Conservation (phyloP, 176 grass and related monocot species). For the Elymus sibiricus region DNA sequence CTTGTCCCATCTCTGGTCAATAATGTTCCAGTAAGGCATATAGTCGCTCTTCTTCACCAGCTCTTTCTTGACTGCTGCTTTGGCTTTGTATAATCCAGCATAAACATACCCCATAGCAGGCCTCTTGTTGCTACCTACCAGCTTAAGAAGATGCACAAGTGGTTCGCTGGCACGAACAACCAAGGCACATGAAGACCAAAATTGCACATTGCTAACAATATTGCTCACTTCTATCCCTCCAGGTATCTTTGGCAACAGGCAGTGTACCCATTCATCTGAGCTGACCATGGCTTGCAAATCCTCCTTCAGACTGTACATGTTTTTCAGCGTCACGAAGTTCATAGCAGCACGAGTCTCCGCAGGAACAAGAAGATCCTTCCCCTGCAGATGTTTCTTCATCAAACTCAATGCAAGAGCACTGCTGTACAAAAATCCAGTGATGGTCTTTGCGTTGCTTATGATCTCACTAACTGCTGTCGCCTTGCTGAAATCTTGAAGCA, state of each 20-base stretch:
- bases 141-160: conserved; percentile 72
- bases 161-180: conserved; percentile 70
- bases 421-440: conserved; percentile 87
- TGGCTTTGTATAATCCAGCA: conserved; percentile 70
- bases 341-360: conserved; percentile 56
- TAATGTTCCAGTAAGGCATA: conserved; percentile 81
- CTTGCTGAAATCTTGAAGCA: conserved; percentile 85
- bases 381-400: conserved; percentile 65
- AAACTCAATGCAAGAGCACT: conserved; percentile 59
- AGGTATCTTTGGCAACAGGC: conserved; percentile 48
- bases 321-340: conserved; percentile 89
- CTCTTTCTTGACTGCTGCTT: conserved; percentile 78
- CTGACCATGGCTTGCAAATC: conserved; percentile 59
- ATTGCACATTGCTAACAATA: conserved; percentile 54
- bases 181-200: conserved; percentile 70
- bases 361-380: conserved; percentile 70
- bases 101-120: conserved; percentile 88
- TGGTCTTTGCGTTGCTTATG: conserved; percentile 69
- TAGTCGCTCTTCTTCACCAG: conserved; percentile 61
- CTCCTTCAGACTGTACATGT: conserved; percentile 64
- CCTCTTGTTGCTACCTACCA: conserved; percentile 65
- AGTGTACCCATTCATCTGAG: conserved; percentile 71
- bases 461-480: conserved; percentile 56
- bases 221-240: conserved; percentile 57
- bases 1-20: conserved; percentile 74